A percentile compares a stretch with the other conserved stretches of the same genome.
Evolutionary conservation across 2,329 filamentous ascomycete genomes (phyloP).

Genomic region (Penicillium sp.): DNA sequence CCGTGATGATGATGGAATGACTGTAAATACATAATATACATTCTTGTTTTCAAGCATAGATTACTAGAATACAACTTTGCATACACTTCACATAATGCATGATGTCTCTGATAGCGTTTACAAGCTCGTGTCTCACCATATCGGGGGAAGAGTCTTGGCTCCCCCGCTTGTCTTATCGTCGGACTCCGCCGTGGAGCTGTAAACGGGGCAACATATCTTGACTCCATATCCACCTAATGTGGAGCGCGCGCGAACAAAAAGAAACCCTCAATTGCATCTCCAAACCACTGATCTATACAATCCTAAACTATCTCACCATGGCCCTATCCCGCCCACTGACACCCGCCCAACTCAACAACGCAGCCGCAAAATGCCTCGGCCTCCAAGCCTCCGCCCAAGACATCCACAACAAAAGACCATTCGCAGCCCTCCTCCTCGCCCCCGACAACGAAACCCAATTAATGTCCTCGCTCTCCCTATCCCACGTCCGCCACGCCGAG

Average conservation of each 20-base stretch:
- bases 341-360: slow-evolving; percentile 47
- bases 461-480: slow-evolving; percentile 57
- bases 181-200: slow-evolving; percentile 24
- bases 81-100: background rate
- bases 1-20: slow-evolving; percentile 16
- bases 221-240: background rate
- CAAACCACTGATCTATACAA: background rate
- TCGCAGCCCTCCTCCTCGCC: slow-evolving; percentile 56
- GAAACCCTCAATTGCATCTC: background rate
- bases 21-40: slow-evolving; percentile 19
- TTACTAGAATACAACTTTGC: background rate
- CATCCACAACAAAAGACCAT: slow-evolving; percentile 56
- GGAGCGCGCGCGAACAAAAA: background rate
- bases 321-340: slow-evolving; percentile 40
- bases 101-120: background rate
- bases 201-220: slow-evolving; percentile 9
- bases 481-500: slow-evolving; percentile 62
- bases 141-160: slow-evolving; percentile 15
- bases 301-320: background rate
- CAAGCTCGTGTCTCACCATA: background rate
- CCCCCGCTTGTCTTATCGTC: slow-evolving; percentile 22
- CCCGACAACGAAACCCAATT: slow-evolving; percentile 59
- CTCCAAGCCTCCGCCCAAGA: slow-evolving; percentile 54
- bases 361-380: slow-evolving; percentile 47
- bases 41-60: background rate